These are phyloP conservation scores for Phaffomyces thermotolerans DNA, from an alignment of 805 yeast species.

Conservation along the genomic window DNA sequence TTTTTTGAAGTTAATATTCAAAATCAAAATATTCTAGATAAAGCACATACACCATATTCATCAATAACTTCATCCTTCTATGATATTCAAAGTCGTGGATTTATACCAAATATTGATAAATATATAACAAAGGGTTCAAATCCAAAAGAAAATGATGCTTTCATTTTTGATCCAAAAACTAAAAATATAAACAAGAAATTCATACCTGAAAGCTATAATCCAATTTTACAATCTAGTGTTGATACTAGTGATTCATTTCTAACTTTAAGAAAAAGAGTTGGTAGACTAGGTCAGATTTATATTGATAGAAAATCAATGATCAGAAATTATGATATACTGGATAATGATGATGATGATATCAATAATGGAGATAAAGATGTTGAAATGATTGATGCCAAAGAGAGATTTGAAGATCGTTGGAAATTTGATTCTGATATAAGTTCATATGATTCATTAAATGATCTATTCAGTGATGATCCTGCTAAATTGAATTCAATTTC, in stretches of 20 bases:
- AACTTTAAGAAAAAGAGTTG: slow-evolving; percentile 66
- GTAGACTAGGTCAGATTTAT: slow-evolving; percentile 62
- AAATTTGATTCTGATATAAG: slow-evolving; percentile 50
- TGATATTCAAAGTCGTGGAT: slow-evolving; percentile 56
- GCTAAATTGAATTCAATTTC: slow-evolving; percentile 75
- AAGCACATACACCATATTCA: slow-evolving; percentile 68
- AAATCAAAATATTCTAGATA: slow-evolving; percentile 39
- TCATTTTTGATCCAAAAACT: slow-evolving; percentile 20
- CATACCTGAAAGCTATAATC: slow-evolving; percentile 29
- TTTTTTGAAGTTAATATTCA: slow-evolving; percentile 61
- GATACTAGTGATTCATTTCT: slow-evolving; percentile 38
- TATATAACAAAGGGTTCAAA: slow-evolving; percentile 19
- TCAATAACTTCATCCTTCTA: slow-evolving; percentile 66
- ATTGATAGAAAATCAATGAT: slow-evolving; percentile 65
- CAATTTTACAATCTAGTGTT: slow-evolving; percentile 27
- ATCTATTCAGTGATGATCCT: slow-evolving; percentile 69
- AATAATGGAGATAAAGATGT: slow-evolving; percentile 16
- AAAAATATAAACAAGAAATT: slow-evolving; percentile 22
- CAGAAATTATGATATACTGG: slow-evolving; percentile 33
- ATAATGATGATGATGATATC: slow-evolving; percentile 4
- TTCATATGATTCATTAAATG: slow-evolving; percentile 31
- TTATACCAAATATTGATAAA: slow-evolving; percentile 24
- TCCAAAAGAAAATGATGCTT: slow-evolving; percentile 25
- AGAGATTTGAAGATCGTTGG: slow-evolving; percentile 57
- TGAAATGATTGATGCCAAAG: slow-evolving; percentile 30